Base-by-base conservation (phyloP, 1,139 yeast species). In the Taiozyma sp. region DNA sequence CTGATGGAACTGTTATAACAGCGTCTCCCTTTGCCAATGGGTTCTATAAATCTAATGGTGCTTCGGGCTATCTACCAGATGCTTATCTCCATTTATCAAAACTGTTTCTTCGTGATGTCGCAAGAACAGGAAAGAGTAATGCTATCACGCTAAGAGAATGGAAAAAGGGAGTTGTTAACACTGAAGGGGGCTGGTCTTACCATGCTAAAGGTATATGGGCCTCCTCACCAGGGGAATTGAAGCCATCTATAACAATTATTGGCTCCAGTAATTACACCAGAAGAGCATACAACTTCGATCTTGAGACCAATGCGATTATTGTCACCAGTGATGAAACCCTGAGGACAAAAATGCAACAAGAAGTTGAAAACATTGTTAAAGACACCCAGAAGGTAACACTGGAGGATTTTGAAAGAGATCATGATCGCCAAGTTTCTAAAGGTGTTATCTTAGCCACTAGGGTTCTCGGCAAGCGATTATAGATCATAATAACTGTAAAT, bases 141-240 rank as follows among this genome's bases (percentile, higher is more conserved):
- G 63, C 74, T 23, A 81, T 92, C 36, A 70, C 73, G 16, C 72
- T 93, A 41, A 77, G 74, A 52, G 98, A 93, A 68, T 95, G 99
- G 99, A 80, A 81, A 63, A 81, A 80, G 48, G 99, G 99, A 2
- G 71, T 81, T 1, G 96, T 91, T 9, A 90, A 90, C 62, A 80
- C 88, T 13, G 79, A 83, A 0, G 80, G 75, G 36, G 98, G 99
- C 1, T 93, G 99, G 99, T 89, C 97, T 0, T 93, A 93, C 67
- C 99, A 93, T 65, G 99, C 99, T n/a, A 93, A 93, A 66, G 99
- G 99, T 0, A 73, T 91, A 16, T 93, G 99, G 99, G 71, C 89
- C 1, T 76, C 83, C 8, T 78, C 79, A 8, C 87, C 91, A 0
- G 59, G 49, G 4, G 58, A 57, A 22, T 39, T 43, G 2, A 64